Percentiles rank a stretch among this genome's conserved stretches.
Evolutionary conservation across 2,329 filamentous ascomycete genomes (phyloP).

Genomic region (Scedosporium dehoogii): DNA sequence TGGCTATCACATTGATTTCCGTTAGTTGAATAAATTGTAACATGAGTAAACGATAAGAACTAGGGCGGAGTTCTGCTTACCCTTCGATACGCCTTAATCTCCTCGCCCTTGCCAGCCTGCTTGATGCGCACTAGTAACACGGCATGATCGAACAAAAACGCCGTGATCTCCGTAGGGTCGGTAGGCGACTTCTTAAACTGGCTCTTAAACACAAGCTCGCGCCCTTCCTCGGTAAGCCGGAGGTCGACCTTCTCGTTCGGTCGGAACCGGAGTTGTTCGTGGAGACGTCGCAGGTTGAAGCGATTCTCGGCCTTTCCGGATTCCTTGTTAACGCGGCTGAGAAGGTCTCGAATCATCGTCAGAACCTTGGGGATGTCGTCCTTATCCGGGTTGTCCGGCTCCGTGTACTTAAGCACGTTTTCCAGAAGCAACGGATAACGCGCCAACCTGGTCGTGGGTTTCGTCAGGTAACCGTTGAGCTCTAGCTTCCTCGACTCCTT

Average conservation of each 20-base stretch:
- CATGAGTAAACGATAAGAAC: conserved; percentile 6
- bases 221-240: conserved; percentile 85
- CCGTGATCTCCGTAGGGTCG: conserved; percentile 81
- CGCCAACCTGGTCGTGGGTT: conserved; percentile 89
- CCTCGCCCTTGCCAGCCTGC: conserved; percentile 83
- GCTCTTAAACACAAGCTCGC: conserved; percentile 90
- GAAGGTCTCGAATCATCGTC: conserved; percentile 72
- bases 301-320: conserved; percentile 96
- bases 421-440: conserved; percentile 89
- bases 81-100: conserved; percentile 86
- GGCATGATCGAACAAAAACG: conserved; percentile 93
- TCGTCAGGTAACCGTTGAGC: conserved; percentile 93
- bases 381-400: conserved; percentile 80
- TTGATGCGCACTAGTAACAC: conserved; percentile 87
- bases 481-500: conserved; percentile 96
- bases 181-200: conserved; percentile 86
- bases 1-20: conserved; percentile 39
- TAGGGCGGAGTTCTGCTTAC: conserved; percentile 21
- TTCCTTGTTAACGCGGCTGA: conserved; percentile 84
- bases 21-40: background rate
- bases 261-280: conserved; percentile 84
- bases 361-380: conserved; percentile 88
- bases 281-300: conserved; percentile 87
- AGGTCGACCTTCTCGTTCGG: conserved; percentile 86
- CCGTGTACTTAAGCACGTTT: conserved; percentile 83